Percentiles rank a stretch among this genome's conserved stretches.
phyloP scores from a whole-genome alignment of 23 red algal genomes.

The Gracilariopsis chorda region DNA sequence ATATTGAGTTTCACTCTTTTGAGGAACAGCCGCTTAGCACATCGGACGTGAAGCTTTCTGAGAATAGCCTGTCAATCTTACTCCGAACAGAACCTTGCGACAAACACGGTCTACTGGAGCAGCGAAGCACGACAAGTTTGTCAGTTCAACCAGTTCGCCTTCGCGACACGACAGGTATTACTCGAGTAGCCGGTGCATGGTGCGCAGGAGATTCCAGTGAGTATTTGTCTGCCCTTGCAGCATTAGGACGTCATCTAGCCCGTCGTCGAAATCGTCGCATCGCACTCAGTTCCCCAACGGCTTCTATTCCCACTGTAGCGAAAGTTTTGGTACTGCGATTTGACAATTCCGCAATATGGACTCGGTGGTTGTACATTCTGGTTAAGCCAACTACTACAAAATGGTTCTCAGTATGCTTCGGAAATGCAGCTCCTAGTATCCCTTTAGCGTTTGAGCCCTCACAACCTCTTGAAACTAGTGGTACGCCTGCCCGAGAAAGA shows the following conservation, averaged over 20 bases:
- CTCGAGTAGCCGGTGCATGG: neutral
- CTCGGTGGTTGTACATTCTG: neutral
- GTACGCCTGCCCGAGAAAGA: neutral
- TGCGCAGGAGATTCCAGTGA: neutral
- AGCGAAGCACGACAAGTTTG: neutral
- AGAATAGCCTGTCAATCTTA: constrained; percentile 20
- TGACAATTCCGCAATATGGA: neutral
- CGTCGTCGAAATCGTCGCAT: constrained; percentile 5
- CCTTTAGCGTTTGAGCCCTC: neutral
- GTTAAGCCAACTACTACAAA: neutral
- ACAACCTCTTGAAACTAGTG: neutral
- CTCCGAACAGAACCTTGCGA: neutral
- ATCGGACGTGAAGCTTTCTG: neutral
- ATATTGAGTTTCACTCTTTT: neutral
- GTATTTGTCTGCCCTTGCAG: neutral
- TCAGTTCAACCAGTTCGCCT: constrained; percentile 18
- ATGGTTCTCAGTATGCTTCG: neutral
- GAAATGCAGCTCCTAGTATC: neutral
- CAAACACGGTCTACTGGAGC: neutral
- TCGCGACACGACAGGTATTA: constrained; percentile 3
- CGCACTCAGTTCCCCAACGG: neutral
- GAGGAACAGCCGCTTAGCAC: neutral
- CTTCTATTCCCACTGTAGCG: neutral
- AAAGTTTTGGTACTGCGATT: constrained; percentile 2
- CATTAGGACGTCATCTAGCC: neutral